A percentile compares a stretch with the other conserved stretches of the same genome.
These are phyloP conservation scores for Arthromyces matolae DNA, from an alignment of 768 basidiomycete species.

Conservation along the genomic window DNA sequence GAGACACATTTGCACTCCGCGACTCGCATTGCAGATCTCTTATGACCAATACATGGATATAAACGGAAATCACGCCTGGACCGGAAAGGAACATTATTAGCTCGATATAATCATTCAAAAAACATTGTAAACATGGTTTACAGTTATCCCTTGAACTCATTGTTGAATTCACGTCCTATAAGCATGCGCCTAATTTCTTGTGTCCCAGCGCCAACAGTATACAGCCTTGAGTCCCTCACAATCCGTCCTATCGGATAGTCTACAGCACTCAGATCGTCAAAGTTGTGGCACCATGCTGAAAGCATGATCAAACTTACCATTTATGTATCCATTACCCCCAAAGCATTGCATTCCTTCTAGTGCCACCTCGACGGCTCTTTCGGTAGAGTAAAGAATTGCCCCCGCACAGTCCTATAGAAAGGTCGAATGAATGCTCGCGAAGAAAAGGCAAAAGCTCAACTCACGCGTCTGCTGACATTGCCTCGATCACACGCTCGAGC, in stretches of 20 bases:
- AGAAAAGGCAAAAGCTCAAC: conserved; percentile 21
- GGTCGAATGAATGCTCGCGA: not conserved
- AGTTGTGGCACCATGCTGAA: not conserved
- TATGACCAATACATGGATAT: conserved; percentile 15
- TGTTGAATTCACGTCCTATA: conserved; percentile 91
- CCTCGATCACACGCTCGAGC: conserved; percentile 84
- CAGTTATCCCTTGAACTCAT: conserved; percentile 42
- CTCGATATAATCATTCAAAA: conserved; percentile 7
- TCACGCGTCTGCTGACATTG: conserved; percentile 70
- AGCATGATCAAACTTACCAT: conserved; percentile 46
- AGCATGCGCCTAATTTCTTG: conserved; percentile 94
- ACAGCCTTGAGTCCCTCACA: conserved; percentile 82
- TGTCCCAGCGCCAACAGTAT: conserved; percentile 94
- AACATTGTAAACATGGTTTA: conserved; percentile 3
- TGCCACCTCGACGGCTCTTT: conserved; percentile 87
- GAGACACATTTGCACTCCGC: conserved; percentile 22
- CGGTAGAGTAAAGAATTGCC: conserved; percentile 90
- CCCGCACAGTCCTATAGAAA: conserved; percentile 83
- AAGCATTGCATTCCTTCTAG: conserved; percentile 91
- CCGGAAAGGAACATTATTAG: conserved; percentile 13
- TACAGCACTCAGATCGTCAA: conserved; percentile 25
- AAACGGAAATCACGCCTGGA: conserved; percentile 17
- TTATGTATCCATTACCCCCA: conserved; percentile 95
- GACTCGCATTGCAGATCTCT: conserved; percentile 11
- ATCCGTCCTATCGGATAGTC: conserved; percentile 90